Base-by-base conservation (phyloP, 768 basidiomycete species). In the Phaffia australis region DNA sequence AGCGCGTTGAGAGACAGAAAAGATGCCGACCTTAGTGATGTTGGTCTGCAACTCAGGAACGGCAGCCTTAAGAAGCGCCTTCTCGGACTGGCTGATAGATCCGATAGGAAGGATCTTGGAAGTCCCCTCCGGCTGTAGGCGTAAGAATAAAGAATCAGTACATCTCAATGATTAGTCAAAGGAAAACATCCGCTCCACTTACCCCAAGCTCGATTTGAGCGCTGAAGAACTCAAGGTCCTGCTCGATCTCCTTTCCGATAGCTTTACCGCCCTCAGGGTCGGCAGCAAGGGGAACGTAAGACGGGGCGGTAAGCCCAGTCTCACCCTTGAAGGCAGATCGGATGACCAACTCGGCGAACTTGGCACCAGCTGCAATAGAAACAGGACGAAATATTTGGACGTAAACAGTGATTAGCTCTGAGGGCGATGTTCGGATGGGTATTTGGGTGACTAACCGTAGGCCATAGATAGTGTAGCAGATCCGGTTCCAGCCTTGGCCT, bases 401-500 rank as follows among this genome's bases (percentile, higher is more conserved):
- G n/a, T 19, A 54, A 15, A 29, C 23, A 66, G 70, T 62, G 49
- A 72, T 71, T 70, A 58, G 74, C 73, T 63, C 74, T 73, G 21
- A 15, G 60, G 8, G 63, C 47, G n/a, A 0, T 47, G 32, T 11
- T 46, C 21, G 18, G n/a, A 21, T 7, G 46, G 3, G 54, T 57
- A 23, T 25, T 32, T 60, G 3, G 42, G 29, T 62, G 32, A 70
- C 73, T 19, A 56, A 73, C 74, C 77, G 74, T 84, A 86, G 16
- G 85, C 85, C 86, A 87, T 87, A 63, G 84, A 85, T 66, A 87
- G 82, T 30, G 86, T 87, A 47, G 86, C 86, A 51, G 81, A 83
- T 62, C 86, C 86, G 50, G 85, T 84, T 71, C 86, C 86, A 71
- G 93, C 92, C 82, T 98, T 98, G 60, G 93, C 93, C 82, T 95